Percentiles rank a stretch among this genome's conserved stretches.
phyloP scores from a whole-genome alignment of 73 alveolate species.

The Tetrahymena malaccensis region DNA sequence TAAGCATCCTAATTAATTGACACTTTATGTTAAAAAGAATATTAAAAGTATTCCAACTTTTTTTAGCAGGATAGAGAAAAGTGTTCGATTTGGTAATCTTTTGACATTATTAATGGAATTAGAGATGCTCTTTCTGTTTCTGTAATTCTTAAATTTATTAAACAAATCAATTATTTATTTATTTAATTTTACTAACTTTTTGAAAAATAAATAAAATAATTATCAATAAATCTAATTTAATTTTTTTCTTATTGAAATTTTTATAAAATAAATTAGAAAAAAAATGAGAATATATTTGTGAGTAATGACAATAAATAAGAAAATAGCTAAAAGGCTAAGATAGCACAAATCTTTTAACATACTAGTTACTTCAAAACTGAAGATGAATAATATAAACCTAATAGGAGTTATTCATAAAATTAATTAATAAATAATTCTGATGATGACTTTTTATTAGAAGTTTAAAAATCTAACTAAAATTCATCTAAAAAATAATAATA shows the following conservation, averaged over 20 bases:
- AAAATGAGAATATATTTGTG: background rate
- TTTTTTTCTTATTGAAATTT: too few relatives aligned
- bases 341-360: background rate
- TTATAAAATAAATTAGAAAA: background rate
- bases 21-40: background rate
- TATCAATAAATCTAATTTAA: too few relatives aligned
- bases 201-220: too few relatives aligned
- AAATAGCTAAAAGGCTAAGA: background rate
- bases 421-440: background rate
- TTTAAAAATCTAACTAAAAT: too few relatives aligned
- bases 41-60: background rate
- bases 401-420: background rate
- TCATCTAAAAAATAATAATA: too few relatives aligned
- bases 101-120: background rate
- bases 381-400: background rate
- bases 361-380: background rate
- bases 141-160: background rate
- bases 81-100: background rate
- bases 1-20: background rate
- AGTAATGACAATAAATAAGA: background rate
- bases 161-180: background rate
- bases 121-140: background rate
- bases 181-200: background rate
- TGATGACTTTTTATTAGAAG: background rate
- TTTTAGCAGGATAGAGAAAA: background rate